phyloP scores from a whole-genome alignment of 2,329 filamentous ascomycete genomes.

The Kalmusia sp. region DNA sequence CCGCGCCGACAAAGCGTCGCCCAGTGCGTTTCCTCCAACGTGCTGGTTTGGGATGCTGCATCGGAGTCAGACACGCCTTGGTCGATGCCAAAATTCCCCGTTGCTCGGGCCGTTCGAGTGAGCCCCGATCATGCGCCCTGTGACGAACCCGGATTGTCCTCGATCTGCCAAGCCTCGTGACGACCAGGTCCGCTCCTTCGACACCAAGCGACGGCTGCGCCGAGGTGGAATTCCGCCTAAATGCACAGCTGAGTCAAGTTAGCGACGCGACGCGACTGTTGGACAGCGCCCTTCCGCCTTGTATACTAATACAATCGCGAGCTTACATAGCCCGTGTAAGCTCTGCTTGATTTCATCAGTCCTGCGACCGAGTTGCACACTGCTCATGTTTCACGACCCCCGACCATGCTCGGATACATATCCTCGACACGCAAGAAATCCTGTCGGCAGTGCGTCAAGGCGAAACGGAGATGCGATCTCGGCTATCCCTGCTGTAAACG shows the following conservation, averaged over 20 bases:
- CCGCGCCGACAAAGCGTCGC: background rate
- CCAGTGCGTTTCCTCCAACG: background rate
- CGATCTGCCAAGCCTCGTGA: too few relatives aligned
- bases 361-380: background rate
- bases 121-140: background rate
- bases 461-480: slow-evolving; percentile 39
- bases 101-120: background rate
- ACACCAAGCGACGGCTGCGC: background rate
- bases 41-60: background rate
- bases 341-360: background rate
- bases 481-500: slow-evolving; percentile 38
- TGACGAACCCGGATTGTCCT: too few relatives aligned
- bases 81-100: background rate
- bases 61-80: background rate
- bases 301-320: background rate
- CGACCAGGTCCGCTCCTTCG: background rate
- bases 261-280: background rate
- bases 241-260: background rate
- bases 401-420: slow-evolving; percentile 38
- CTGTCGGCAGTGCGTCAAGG: slow-evolving; percentile 37
- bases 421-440: slow-evolving; percentile 40
- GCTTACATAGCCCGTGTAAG: background rate
- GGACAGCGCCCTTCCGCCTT: background rate
- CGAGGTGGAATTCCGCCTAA: slow-evolving; percentile 8
- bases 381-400: slow-evolving; percentile 4